These are phyloP conservation scores for Talaromyces borbonicus DNA, from an alignment of 495 filamentous ascomycete genomes.

Conservation along the genomic window DNA sequence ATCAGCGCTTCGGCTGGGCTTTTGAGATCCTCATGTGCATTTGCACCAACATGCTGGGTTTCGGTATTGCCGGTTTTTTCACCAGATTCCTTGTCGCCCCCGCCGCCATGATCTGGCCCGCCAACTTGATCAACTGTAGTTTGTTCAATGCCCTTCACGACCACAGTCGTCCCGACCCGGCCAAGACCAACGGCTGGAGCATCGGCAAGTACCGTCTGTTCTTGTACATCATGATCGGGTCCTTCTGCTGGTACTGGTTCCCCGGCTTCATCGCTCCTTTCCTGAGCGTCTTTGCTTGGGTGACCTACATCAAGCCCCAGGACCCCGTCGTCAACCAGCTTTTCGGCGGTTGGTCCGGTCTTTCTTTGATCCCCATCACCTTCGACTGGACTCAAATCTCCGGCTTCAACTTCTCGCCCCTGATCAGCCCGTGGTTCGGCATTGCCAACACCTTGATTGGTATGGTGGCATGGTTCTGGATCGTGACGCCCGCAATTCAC, in stretches of 20 bases:
- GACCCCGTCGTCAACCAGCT: constrained; percentile 44
- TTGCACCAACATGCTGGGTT: constrained; percentile 62
- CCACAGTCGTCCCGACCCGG: constrained; percentile 44
- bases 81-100: constrained; percentile 50
- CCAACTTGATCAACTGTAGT: constrained; percentile 50
- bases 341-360: constrained; percentile 50
- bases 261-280: constrained; percentile 38
- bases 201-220: constrained; percentile 59
- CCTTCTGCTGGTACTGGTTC: constrained; percentile 56
- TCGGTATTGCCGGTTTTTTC: constrained; percentile 62
- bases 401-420: constrained; percentile 54
- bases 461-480: constrained; percentile 42
- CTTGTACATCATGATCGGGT: constrained; percentile 45
- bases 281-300: constrained; percentile 36
- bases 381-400: constrained; percentile 64
- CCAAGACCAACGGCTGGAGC: constrained; percentile 51
- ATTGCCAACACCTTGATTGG: constrained; percentile 49
- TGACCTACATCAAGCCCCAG: constrained; percentile 42
- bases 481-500: constrained; percentile 42
- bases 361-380: constrained; percentile 52
- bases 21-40: constrained; percentile 61
- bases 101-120: constrained; percentile 70
- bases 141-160: constrained; percentile 68
- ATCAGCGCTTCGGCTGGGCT: constrained; percentile 53
- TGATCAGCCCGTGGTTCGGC: constrained; percentile 61